Evolutionary conservation across 306 rosid species (phyloP), one percentile per base, ranked within the genome.

Genomic region (Argentina anserina): DNA sequence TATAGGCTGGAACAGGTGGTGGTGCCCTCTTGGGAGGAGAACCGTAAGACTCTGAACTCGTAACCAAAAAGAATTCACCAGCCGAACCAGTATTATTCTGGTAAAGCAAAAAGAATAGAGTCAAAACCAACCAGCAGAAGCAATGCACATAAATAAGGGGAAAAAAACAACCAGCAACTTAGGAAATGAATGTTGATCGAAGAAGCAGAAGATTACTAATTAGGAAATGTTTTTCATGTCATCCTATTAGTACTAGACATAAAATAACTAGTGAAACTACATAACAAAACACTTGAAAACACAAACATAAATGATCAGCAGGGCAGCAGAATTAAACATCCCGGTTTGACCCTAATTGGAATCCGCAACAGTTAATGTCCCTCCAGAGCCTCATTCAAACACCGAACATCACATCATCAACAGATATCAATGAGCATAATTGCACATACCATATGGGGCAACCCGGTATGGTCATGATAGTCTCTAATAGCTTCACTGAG

Each of bases 401-500:
- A 9, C 41, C 29, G 1, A 53, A 53, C n/a, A n/a, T n/a, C n/a
- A 53, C 34, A 50, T 0, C 4, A 21, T 9, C 34, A 26, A 3
- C 34, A n/a, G 4, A 63, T 79, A 10, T 56, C 47, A 67, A 70
- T 31, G 20, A 41, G 23, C 64, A 74, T 67, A 39, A 39, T 23
- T 21, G 60, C 25, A 10, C 36, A 58, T 86, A 94, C 99, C 90
- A 94, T 87, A 59, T 87, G 96, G 49, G 99, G 99, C 31, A 94
- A 79, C 67, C 89, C 97, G 18, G 86, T 84, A 77, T 83, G 94
- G 67, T 91, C 99, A 70, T 94, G 97, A 84, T 90, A 91, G 78
- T 94, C 97, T 84, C 99, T 90, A 81, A 94, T 94, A 45, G 99
- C 99, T 78, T 94, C 99, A 6, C 97, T 90, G 58, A 94, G 93